Base-by-base conservation (phyloP, 139 green algal species). In the Coccomyxa sp. region DNA sequence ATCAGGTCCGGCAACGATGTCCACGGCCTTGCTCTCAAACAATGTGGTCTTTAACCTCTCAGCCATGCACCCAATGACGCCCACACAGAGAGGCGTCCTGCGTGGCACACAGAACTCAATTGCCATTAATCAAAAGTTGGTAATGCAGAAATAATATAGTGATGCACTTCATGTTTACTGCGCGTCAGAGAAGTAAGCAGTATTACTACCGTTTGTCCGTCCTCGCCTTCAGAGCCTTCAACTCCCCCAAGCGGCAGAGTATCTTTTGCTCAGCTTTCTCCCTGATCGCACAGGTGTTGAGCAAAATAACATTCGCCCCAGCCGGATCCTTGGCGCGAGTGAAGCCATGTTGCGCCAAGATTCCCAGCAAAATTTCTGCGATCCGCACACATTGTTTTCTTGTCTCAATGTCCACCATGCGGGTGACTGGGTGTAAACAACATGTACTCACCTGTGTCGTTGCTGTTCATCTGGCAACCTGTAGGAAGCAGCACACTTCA, bases 201-300 rank as follows among this genome's bases (percentile, higher is more conserved):
- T 51, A 51, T 51, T 3, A 7, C 38, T 51, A 51, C 38, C 38
- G 38, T 7, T 51, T 51, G 38, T 51, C 38, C 38, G 38, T 51
- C 38, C 38, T 51, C 38, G 38, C 38, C 38, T 21, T 71, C 63
- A 71, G 10, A 9, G 1, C 18, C 63, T 71, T 71, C 18, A 71
- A 25, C 63, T 71, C 63, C 4, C 63, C 63, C 21, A 71, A 28
- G 63, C 63, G 63, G 21, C 18, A 71, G 63, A 71, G 21, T 14
- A 71, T 25, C 63, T 71, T 71, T 23, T 75, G 25, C 82, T 96
- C 93, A 25, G 95, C 95, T 80, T 93, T 94, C 23, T 98, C 95
- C 0, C 95, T 92, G 79, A 98, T 98, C 31, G 95, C 91, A 80
- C 95, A 98, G n/a, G 95, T 98, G 91, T 97, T 98, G 68, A 98